phyloP scores from a whole-genome alignment of 2,329 filamentous ascomycete species.

The Verticillium isaacii region DNA sequence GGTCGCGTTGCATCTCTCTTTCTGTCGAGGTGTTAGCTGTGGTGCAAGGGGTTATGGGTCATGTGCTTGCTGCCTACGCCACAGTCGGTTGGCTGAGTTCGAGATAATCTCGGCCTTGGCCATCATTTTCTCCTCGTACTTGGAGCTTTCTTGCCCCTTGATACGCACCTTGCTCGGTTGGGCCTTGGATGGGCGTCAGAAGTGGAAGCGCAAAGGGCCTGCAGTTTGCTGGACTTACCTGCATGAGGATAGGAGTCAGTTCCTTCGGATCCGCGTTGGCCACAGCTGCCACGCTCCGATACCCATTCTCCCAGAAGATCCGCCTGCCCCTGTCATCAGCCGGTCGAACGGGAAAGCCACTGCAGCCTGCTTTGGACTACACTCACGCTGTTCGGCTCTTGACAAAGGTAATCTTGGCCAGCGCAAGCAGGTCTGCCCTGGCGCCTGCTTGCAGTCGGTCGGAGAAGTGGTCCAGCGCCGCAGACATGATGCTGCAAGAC shows the following conservation, averaged over 20 bases:
- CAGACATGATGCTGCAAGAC: constrained; percentile 55
- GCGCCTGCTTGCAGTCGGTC: constrained; percentile 70
- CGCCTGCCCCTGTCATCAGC: constrained; percentile 22
- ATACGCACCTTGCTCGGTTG: constrained; percentile 61
- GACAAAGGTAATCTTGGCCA: constrained; percentile 68
- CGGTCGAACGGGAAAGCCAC: neutral
- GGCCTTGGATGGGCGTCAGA: constrained; percentile 36
- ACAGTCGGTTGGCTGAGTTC: constrained; percentile 63
- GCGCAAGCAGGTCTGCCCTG: constrained; percentile 62
- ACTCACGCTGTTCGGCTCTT: constrained; percentile 69
- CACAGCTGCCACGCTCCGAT: constrained; percentile 61
- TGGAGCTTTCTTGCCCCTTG: constrained; percentile 51
- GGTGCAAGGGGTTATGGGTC: neutral
- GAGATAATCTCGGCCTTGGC: constrained; percentile 65
- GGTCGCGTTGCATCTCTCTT: constrained; percentile 45
- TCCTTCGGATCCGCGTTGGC: constrained; percentile 66
- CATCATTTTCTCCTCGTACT: constrained; percentile 59
- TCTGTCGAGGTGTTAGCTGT: constrained; percentile 27
- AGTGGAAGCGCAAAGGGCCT: neutral
- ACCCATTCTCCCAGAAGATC: constrained; percentile 73
- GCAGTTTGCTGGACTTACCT: constrained; percentile 37
- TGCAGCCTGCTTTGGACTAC: neutral
- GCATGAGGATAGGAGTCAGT: constrained; percentile 66
- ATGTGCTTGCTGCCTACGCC: constrained; percentile 45
- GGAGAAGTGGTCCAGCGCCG: constrained; percentile 69